phyloP scores from a whole-genome alignment of 345 rosid genomes.

The Pugionium cornutum region DNA sequence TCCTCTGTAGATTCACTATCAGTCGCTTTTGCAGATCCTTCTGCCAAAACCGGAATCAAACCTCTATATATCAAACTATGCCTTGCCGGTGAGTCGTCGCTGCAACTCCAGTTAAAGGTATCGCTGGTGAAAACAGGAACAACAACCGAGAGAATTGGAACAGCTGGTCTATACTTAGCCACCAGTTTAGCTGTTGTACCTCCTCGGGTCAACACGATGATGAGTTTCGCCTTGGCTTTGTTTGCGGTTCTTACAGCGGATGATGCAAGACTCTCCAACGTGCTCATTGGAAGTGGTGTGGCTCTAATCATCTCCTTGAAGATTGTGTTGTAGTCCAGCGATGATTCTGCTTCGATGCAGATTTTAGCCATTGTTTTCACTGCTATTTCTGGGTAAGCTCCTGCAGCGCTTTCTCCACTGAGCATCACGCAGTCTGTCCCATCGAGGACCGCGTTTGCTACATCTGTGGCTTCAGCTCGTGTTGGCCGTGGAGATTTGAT shows the following conservation, averaged over 20 bases:
- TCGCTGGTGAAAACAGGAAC: constrained; percentile 30
- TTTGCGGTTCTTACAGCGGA: constrained; percentile 27
- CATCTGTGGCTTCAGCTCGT: constrained; percentile 29
- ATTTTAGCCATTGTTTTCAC: constrained; percentile 31
- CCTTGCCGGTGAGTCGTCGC: constrained; percentile 30
- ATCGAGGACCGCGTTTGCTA: constrained; percentile 28
- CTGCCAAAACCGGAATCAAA: constrained; percentile 22
- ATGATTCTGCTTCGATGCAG: constrained; percentile 28
- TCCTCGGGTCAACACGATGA: constrained; percentile 27
- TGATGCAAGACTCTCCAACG: constrained; percentile 27
- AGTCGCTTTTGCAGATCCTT: constrained; percentile 24
- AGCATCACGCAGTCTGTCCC: constrained; percentile 31
- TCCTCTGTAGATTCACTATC: constrained; percentile 28
- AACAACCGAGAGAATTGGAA: constrained; percentile 24
- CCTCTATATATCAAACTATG: constrained; percentile 30
- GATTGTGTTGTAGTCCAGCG: constrained; percentile 21
- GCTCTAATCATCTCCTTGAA: constrained; percentile 32
- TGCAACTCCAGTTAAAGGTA: constrained; percentile 26
- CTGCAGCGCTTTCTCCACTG: constrained; percentile 30
- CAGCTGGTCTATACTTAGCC: constrained; percentile 30
- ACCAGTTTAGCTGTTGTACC: constrained; percentile 25
- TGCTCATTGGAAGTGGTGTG: constrained; percentile 30
- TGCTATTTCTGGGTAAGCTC: constrained; percentile 29
- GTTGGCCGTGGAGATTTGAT: constrained; percentile 29
- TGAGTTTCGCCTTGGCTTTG: constrained; percentile 26